Base-by-base conservation (phyloP, 139 green algal genomes). In the Coelastrella sp. region DNA sequence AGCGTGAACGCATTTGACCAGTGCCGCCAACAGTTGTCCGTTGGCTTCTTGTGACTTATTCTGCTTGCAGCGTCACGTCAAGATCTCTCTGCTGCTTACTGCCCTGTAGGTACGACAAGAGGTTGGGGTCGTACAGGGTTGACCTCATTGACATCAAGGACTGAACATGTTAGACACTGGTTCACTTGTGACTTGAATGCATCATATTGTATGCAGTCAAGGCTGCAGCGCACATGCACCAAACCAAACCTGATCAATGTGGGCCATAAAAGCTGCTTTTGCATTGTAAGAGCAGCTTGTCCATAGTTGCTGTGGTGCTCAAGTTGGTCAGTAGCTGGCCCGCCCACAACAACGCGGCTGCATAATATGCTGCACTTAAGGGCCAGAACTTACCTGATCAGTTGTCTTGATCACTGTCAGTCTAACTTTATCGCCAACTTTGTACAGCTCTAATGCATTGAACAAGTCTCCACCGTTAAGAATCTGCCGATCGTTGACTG, bases 391-490 rank as follows among this genome's bases (percentile, higher is more conserved):
- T 53, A 87, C 82, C 68, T 71, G 51, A 40, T 85, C 76, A 3
- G 27, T 75, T 27, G 62, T 74, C 7, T 85, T 51, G 30, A 77
- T 66, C 59, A 90, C 62, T 23, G 66, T 84, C 57, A 92, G 53
- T 13, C 35, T 48, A 6, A 90, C 78, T 43, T 38, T 86, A 27
- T 90, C 86, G 11, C 89, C 89, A 27, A 88, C 45, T 3, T 57
- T 73, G 27, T 73, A 84, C 27, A 72, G 66, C 62, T 92, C 86
- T 30, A 92, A 35, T 2, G 83, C 83, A 30, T 69, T 63, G 19
- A 86, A 79, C 51, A 92, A 57, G 57, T 88, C 89, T 7, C 62
- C 83, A 27, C 82, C 78, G 27, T 78, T 90, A n/a, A 51, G 53
- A 8, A 90, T 68, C 48, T 64, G 50, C 40, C 34, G 60, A 1